Conservation (phyloP, 148 eudicot genomes). For the Camellia japonica region DNA sequence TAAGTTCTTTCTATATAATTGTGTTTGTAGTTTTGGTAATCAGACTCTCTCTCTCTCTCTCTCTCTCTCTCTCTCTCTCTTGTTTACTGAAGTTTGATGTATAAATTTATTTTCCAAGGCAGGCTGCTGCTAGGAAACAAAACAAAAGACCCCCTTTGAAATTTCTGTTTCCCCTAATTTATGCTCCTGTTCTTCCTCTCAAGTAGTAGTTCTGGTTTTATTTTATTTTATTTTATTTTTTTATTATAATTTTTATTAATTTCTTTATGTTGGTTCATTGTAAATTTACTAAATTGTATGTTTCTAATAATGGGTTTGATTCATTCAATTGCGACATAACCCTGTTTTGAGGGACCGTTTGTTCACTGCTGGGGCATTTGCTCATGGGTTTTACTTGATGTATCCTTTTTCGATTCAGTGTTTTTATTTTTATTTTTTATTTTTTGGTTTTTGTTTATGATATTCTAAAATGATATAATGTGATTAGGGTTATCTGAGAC, state of each 20-base stretch:
- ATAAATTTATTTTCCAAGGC: conserved; percentile 17
- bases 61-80: not conserved
- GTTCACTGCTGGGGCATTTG: conserved; percentile 78
- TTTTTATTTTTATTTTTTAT: conserved; percentile 8
- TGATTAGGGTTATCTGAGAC: too few species aligned
- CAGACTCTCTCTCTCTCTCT: not conserved
- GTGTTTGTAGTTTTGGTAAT: too few species aligned
- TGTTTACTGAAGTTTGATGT: not conserved
- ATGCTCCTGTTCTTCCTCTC: conserved; percentile 91
- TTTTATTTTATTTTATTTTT: too few species aligned
- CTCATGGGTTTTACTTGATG: conserved; percentile 81
- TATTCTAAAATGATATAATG: too few species aligned
- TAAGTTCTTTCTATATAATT: conserved; percentile 14
- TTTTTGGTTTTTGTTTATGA: not conserved
- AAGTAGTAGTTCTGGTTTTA: conserved; percentile 17
- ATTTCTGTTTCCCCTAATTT: conserved; percentile 64
- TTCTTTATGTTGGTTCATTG: not conserved
- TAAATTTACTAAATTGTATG: not conserved
- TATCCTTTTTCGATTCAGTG: conserved; percentile 54
- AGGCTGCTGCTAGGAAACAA: conserved; percentile 29
- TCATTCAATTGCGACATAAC: conserved; percentile 44
- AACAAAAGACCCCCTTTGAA: conserved; percentile 49
- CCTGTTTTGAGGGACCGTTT: conserved; percentile 88
- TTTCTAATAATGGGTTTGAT: not conserved
- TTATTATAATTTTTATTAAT: too few species aligned